These are phyloP conservation scores for Corynascus novoguineensis DNA, from an alignment of 495 filamentous ascomycete genomes.

Conservation along the genomic window DNA sequence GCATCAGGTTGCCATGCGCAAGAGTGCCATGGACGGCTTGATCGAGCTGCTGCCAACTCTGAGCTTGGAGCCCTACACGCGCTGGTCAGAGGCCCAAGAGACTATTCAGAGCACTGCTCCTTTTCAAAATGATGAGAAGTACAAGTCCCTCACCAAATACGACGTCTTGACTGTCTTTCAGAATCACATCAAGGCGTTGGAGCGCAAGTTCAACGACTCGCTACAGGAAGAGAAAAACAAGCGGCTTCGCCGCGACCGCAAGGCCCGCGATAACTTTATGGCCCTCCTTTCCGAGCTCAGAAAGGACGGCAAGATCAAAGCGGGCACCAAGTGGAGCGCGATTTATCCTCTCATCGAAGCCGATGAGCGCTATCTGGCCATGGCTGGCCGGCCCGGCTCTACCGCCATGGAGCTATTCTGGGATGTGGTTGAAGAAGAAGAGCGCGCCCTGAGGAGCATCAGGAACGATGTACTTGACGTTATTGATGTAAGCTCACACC, in stretches of 20 bases:
- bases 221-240: conserved; percentile 79
- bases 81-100: conserved; percentile 86
- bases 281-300: conserved; percentile 68
- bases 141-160: conserved; percentile 77
- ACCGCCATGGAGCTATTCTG: conserved; percentile 93
- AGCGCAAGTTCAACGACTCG: conserved; percentile 82
- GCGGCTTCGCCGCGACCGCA: conserved; percentile 74
- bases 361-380: conserved; percentile 76
- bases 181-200: conserved; percentile 86
- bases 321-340: conserved; percentile 83
- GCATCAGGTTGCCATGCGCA: conserved; percentile 62
- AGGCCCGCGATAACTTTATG: conserved; percentile 74
- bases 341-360: conserved; percentile 70
- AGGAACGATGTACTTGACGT: conserved; percentile 86
- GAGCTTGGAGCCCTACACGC: conserved; percentile 85
- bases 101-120: conserved; percentile 72
- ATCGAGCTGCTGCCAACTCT: conserved; percentile 75
- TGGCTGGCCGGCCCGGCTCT: conserved; percentile 83
- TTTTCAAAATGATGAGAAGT: conserved; percentile 82
- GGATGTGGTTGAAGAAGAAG: conserved; percentile 94
- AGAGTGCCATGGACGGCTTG: conserved; percentile 82
- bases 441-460: conserved; percentile 69
- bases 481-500: conserved; percentile 64
- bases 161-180: conserved; percentile 92
- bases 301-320: conserved; percentile 76